These are phyloP conservation scores for Ganoderma lucidum DNA, from an alignment of 1,284 basidiomycete genomes.

Conservation along the genomic window DNA sequence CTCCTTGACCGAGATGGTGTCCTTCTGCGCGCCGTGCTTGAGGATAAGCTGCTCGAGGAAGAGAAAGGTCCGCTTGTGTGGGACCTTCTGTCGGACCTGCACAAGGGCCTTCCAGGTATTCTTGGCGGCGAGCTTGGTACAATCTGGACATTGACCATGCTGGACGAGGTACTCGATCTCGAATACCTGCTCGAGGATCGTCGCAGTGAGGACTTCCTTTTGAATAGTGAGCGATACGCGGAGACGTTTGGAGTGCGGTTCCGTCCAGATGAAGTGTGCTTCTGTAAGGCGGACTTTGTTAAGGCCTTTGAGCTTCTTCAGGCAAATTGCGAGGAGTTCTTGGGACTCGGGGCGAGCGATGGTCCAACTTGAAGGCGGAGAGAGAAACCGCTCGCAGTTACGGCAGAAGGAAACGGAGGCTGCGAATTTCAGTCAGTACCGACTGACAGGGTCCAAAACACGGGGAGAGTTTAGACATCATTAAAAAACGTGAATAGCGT, in stretches of 20 bases:
- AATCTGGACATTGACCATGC: conserved; percentile 95
- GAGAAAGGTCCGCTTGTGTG: conserved; percentile 97
- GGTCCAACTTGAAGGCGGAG: conserved; percentile 91
- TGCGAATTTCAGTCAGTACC: conserved; percentile 38
- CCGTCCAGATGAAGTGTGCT: conserved; percentile 99
- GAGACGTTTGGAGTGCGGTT: conserved; percentile 95
- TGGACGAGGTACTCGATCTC: conserved; percentile 97
- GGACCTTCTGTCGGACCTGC: conserved; percentile 97
- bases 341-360: conserved; percentile 90
- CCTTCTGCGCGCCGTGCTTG: conserved; percentile 97
- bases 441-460: neutral
- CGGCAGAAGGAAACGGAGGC: conserved; percentile 94
- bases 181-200: conserved; percentile 97
- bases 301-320: conserved; percentile 95
- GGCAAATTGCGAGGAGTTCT: conserved; percentile 89
- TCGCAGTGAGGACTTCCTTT: conserved; percentile 96
- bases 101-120: conserved; percentile 99
- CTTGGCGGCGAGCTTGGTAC: conserved; percentile 93
- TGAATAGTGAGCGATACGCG: conserved; percentile 97
- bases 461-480: too few species aligned
- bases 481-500: neutral
- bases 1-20: conserved; percentile 94
- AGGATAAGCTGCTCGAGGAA: conserved; percentile 98
- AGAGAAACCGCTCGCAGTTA: conserved; percentile 96
- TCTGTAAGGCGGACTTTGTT: conserved; percentile 96